A percentile compares a stretch with the other conserved stretches of the same genome.
Conservation (phyloP, 805 yeast genomes). For the Wickerhamiella alocasiicola region DNA sequence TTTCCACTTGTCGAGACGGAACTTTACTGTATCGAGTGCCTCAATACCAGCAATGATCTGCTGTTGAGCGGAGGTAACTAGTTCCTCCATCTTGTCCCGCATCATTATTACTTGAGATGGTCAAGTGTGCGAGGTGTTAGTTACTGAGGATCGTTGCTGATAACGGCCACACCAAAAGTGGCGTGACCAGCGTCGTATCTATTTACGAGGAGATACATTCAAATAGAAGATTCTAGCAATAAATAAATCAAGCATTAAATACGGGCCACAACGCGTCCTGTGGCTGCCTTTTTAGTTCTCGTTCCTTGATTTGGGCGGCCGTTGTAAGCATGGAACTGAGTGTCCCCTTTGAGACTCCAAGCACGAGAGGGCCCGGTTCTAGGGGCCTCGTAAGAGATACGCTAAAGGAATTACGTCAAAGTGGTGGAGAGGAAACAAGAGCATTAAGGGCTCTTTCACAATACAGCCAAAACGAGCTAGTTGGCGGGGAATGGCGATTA, state of each 20-base stretch:
- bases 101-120: too few relatives aligned
- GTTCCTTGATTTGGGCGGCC: not conserved
- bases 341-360: constrained; percentile 9
- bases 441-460: constrained; percentile 13
- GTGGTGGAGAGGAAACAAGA: constrained; percentile 20
- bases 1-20: constrained; percentile 70
- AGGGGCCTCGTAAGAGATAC: constrained; percentile 18
- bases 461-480: not conserved
- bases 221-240: too few relatives aligned
- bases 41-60: constrained; percentile 64
- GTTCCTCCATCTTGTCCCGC: constrained; percentile 70
- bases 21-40: constrained; percentile 40
- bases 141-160: too few relatives aligned
- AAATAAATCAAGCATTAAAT: too few relatives aligned
- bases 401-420: constrained; percentile 18
- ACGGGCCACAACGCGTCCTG: too few relatives aligned
- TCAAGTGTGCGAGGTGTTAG: too few relatives aligned
- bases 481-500: constrained; percentile 13
- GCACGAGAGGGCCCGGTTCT: constrained; percentile 9
- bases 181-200: too few relatives aligned
- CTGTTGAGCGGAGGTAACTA: constrained; percentile 65
- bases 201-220: too few relatives aligned
- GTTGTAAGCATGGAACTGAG: constrained; percentile 4
- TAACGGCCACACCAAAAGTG: too few relatives aligned
- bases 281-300: too few relatives aligned